A percentile compares a stretch with the other conserved stretches of the same genome.
phyloP scores from a whole-genome alignment of 371 early-diverging fungal species.

The Actinomortierella wolfii region DNA sequence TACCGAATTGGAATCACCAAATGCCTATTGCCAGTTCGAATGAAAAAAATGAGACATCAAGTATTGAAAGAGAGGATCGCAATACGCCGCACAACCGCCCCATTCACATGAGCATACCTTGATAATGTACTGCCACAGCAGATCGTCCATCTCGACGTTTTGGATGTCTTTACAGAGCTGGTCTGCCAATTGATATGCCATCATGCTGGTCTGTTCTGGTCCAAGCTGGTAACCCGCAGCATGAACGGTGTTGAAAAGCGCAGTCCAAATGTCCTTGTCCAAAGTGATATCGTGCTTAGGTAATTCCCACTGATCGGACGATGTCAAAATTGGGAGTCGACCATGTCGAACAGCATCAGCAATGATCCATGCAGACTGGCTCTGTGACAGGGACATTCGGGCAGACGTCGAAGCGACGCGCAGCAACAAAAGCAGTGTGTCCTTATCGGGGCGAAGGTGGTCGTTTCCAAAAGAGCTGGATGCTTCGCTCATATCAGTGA shows the following conservation, averaged over 20 bases:
- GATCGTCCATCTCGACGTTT: conserved; percentile 32
- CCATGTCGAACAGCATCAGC: conserved; percentile 43
- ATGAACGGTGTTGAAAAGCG: conserved; percentile 27
- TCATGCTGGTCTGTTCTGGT: conserved; percentile 12
- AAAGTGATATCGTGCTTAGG: conserved; percentile 25
- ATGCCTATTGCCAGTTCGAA: conserved; percentile 11
- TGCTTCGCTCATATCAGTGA: conserved; percentile 39
- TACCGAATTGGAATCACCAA: conserved; percentile 17
- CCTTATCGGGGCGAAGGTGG: conserved; percentile 27
- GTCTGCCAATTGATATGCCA: conserved; percentile 35
- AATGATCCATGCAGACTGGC: conserved; percentile 17
- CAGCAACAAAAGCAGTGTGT: conserved; percentile 27
- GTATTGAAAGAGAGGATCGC: too few relatives aligned
- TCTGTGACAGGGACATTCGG: background rate
- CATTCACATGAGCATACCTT: too few relatives aligned
- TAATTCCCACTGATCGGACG: conserved; percentile 40
- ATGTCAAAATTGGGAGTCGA: conserved; percentile 32
- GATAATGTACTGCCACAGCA: conserved; percentile 31
- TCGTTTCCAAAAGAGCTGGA: conserved; percentile 26
- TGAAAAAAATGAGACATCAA: background rate
- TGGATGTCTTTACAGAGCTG: background rate
- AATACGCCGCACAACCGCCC: too few relatives aligned
- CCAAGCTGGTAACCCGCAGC: conserved; percentile 1
- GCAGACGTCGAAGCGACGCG: conserved; percentile 21
- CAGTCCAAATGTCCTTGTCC: conserved; percentile 33